phyloP scores from a whole-genome alignment of 345 rosid genomes.

The Gossypium sturtianum region DNA sequence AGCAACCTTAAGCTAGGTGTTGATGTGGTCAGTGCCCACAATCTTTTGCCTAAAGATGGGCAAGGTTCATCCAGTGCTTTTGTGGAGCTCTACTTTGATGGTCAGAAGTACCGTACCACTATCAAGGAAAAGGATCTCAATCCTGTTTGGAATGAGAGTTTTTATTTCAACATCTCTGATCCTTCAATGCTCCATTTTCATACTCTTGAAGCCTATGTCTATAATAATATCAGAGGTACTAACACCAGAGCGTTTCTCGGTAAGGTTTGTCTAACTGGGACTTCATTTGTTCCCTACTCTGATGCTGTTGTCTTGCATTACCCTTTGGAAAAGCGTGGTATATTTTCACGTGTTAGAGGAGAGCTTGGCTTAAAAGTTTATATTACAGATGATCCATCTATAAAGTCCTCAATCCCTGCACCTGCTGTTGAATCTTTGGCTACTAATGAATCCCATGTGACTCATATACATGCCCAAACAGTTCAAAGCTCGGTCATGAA shows the following conservation, averaged over 20 bases:
- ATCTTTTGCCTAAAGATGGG: slow-evolving; percentile 92
- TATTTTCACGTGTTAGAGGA: slow-evolving; percentile 89
- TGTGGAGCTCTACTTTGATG: slow-evolving; percentile 85
- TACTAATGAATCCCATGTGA: slow-evolving; percentile 17
- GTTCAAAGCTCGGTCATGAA: slow-evolving; percentile 10
- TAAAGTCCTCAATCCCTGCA: slow-evolving; percentile 49
- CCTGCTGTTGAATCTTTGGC: slow-evolving; percentile 32
- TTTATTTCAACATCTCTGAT: slow-evolving; percentile 88
- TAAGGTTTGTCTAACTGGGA: slow-evolving; percentile 71
- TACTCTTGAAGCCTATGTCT: slow-evolving; percentile 67
- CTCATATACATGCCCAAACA: slow-evolving; percentile 14
- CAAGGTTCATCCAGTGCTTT: slow-evolving; percentile 80
- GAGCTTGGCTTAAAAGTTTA: slow-evolving; percentile 91
- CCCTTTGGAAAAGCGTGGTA: slow-evolving; percentile 81
- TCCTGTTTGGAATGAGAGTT: slow-evolving; percentile 97
- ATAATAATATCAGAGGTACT: slow-evolving; percentile 47
- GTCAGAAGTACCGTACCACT: slow-evolving; percentile 78
- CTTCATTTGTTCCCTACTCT: slow-evolving; percentile 74
- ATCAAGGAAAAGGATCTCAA: slow-evolving; percentile 82
- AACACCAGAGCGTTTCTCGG: slow-evolving; percentile 86
- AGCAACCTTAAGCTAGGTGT: slow-evolving; percentile 83
- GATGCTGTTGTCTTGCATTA: slow-evolving; percentile 90
- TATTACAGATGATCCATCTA: slow-evolving; percentile 60
- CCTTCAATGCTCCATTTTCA: slow-evolving; percentile 73
- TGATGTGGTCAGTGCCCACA: slow-evolving; percentile 82